Evolutionary conservation across 2,329 filamentous ascomycete genomes (phyloP), one percentile per base, ranked within the genome.

Genomic region (Coniosporium uncinatum): DNA sequence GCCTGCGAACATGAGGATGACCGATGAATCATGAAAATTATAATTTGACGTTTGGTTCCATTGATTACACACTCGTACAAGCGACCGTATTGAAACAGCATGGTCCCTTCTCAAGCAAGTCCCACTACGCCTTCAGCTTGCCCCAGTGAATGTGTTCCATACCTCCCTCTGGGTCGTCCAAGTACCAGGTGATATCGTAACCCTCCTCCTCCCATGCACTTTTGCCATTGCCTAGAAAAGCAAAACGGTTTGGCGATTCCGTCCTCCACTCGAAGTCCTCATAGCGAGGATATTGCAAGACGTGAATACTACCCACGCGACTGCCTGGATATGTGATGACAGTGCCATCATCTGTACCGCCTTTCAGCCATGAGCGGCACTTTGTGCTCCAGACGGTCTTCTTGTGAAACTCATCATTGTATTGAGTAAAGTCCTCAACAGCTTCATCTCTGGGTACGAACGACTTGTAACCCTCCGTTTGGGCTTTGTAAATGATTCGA

Each of bases 251-350:
- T n/a, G n/a, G n/a, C 4, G 53, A 59, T 3, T 46, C 50, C 21
- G 64, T 64, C 45, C 54, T 60, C 19, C 72, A 51, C 5, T 73
- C 63, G 52, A 65, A 68, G 47, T 76, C 72, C 27, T 76, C 71
- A 31, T 60, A 54, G 0, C 71, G 57, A 1, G 68, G 52, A 36
- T 73, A 64, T 42, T 58, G 58, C 35, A 76, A 48, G 5, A 64
- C 63, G 48, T 75, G 68, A 36, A 75, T 65, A 46, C 69, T 73
- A 51, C 75, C 70, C n/a, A 76, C 53, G 5, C 67, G 67, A 14
- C 56, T 63, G 2, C 66, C 66, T 1, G 67, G 67, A 66, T 66
- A 71, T 2, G 61, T 65, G 16, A 63, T 48, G 6, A 52, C 53
- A 1, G 62, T 64, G n/a, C 63, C 54, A 1, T 56, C 44, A 2